Evolutionary conservation across 2,329 filamentous ascomycete species (phyloP).

Genomic region (Trichoderma simmonsii): DNA sequence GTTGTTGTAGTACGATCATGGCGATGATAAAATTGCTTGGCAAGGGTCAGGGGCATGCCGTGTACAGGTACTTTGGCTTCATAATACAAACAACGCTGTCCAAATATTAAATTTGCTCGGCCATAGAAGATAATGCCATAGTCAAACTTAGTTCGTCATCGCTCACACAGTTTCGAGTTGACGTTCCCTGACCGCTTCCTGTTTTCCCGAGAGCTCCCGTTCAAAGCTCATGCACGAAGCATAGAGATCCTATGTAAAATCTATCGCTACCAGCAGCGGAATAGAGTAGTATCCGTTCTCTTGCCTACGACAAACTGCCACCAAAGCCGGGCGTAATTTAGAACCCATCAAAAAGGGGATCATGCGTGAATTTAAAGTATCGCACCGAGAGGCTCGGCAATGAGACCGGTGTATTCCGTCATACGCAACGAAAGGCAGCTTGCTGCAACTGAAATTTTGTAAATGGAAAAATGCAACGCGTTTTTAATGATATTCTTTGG

Average conservation of each 20-base stretch:
- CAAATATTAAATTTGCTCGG: background rate
- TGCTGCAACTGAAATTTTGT: background rate
- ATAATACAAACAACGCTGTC: background rate
- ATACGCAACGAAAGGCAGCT: background rate
- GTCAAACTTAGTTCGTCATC: background rate
- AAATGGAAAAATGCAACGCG: background rate
- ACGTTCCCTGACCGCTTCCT: background rate
- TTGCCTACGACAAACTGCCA: background rate
- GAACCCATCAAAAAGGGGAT: background rate
- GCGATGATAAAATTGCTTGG: background rate
- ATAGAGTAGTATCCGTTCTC: background rate
- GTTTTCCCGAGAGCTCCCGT: background rate
- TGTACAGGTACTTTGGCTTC: background rate
- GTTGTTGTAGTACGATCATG: background rate
- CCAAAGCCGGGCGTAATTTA: background rate
- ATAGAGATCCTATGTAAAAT: background rate
- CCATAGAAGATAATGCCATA: background rate
- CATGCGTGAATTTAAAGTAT: background rate
- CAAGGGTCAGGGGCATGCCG: background rate
- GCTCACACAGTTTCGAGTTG: background rate
- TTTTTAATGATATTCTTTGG: background rate
- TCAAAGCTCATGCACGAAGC: background rate
- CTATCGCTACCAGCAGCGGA: background rate
- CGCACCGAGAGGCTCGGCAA: background rate
- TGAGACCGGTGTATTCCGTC: background rate